These are phyloP conservation scores for Trypanosomatidae sp. DNA, from an alignment of 208 protist genomes.

Conservation along the genomic window DNA sequence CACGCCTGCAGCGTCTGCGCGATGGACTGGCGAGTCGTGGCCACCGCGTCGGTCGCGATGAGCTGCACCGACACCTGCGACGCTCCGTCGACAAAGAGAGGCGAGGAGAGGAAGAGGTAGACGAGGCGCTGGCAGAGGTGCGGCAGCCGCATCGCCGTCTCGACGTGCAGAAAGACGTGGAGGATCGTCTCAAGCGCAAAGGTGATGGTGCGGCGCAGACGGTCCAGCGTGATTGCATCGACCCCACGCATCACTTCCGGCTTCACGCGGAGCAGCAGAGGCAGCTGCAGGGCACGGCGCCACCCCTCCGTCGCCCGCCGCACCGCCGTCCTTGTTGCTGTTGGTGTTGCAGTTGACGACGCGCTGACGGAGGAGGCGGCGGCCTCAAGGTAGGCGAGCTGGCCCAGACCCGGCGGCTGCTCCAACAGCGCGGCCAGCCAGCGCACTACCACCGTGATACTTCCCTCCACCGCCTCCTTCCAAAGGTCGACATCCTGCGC, in stretches of 20 bases:
- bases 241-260: constrained; percentile 24
- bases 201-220: constrained; percentile 52
- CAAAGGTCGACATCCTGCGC: constrained; percentile 53
- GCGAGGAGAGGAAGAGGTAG: constrained; percentile 62
- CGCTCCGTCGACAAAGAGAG: constrained; percentile 72
- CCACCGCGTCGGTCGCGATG: constrained; percentile 17
- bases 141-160: constrained; percentile 52
- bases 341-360: neutral
- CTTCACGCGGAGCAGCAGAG: constrained; percentile 48
- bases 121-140: constrained; percentile 36
- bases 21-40: constrained; percentile 10
- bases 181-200: constrained; percentile 58
- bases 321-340: no score
- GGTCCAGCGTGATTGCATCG: constrained; percentile 32
- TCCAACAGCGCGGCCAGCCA: constrained; percentile 53
- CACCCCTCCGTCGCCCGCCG: constrained; percentile 43
- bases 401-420: constrained; percentile 64
- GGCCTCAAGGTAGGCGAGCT: constrained; percentile 69
- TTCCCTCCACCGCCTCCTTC: constrained; percentile 57
- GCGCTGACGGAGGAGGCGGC: constrained; percentile 13
- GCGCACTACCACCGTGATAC: constrained; percentile 33
- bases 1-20: constrained; percentile 18
- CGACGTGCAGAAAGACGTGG: constrained; percentile 42
- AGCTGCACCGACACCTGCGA: constrained; percentile 41
- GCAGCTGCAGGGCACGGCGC: constrained; percentile 66